Evolutionary conservation across 2,329 filamentous ascomycete genomes (phyloP).

Genomic region (Penicillium janthinellum): DNA sequence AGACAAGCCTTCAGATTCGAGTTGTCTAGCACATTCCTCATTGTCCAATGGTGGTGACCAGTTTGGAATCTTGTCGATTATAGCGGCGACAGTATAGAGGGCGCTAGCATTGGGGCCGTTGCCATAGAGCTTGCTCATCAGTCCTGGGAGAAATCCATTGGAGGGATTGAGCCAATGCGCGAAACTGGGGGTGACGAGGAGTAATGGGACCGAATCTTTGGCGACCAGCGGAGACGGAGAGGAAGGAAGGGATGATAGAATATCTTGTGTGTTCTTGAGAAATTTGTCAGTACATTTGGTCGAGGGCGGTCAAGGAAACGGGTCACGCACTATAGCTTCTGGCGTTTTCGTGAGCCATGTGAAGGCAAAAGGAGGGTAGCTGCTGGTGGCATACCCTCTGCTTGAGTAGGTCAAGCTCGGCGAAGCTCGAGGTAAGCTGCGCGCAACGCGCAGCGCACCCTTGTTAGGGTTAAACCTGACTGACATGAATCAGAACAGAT

Average conservation of each 20-base stretch:
- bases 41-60: background rate
- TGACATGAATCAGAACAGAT: background rate
- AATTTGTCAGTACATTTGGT: slow-evolving; percentile 6
- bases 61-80: slow-evolving; percentile 41
- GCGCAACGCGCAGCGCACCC: slow-evolving; percentile 2
- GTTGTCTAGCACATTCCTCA: background rate
- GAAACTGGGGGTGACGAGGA: slow-evolving; percentile 43
- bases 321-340: slow-evolving; percentile 30
- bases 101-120: slow-evolving; percentile 13
- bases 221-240: slow-evolving; percentile 16
- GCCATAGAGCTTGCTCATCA: slow-evolving; percentile 32
- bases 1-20: slow-evolving; percentile 40
- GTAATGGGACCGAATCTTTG: slow-evolving; percentile 30
- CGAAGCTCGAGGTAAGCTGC: slow-evolving; percentile 7
- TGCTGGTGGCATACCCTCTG: slow-evolving; percentile 25
- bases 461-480: background rate
- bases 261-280: slow-evolving; percentile 32
- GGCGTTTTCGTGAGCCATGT: slow-evolving; percentile 39
- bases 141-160: slow-evolving; percentile 33
- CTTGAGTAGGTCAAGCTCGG: slow-evolving; percentile 1
- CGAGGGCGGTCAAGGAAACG: background rate
- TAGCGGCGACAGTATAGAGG: slow-evolving; percentile 36
- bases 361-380: slow-evolving; percentile 26
- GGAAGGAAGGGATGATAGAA: slow-evolving; percentile 32
- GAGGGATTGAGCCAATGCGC: slow-evolving; percentile 41